These are phyloP conservation scores for Beauveria sp. DNA, from an alignment of 2,329 filamentous ascomycete species.

Conservation along the genomic window DNA sequence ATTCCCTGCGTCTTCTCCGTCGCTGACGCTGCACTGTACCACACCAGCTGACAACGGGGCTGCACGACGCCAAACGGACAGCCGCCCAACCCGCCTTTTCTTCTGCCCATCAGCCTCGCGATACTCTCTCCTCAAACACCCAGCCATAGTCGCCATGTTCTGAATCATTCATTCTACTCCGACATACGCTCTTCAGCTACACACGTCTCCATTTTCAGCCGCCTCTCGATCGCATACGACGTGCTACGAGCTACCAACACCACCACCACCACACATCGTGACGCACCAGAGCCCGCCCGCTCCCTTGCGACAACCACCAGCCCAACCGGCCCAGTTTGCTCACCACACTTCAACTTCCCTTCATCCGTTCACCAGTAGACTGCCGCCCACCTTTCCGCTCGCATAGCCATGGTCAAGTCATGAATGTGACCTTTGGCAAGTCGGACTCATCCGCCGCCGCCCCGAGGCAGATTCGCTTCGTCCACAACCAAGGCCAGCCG, in stretches of 20 bases:
- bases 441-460: constrained; percentile 22
- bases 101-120: neutral
- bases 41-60: too few species aligned
- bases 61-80: neutral
- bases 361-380: neutral
- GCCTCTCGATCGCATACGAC: neutral
- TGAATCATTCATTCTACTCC: neutral
- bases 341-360: neutral
- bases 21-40: too few species aligned
- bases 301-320: neutral
- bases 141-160: neutral
- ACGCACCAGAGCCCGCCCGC: neutral
- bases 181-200: too few species aligned
- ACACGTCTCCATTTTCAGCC: neutral
- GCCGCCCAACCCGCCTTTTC: neutral
- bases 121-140: neutral
- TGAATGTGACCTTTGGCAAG: constrained; percentile 18
- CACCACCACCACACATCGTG: neutral
- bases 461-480: constrained; percentile 64
- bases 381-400: neutral
- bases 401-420: constrained; percentile 12
- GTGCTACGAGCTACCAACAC: neutral
- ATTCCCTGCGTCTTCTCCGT: too few species aligned
- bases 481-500: constrained; percentile 74
- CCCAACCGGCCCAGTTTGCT: neutral